Base-by-base conservation (phyloP, 2,329 filamentous ascomycete species). In the Colletotrichum trifolii region DNA sequence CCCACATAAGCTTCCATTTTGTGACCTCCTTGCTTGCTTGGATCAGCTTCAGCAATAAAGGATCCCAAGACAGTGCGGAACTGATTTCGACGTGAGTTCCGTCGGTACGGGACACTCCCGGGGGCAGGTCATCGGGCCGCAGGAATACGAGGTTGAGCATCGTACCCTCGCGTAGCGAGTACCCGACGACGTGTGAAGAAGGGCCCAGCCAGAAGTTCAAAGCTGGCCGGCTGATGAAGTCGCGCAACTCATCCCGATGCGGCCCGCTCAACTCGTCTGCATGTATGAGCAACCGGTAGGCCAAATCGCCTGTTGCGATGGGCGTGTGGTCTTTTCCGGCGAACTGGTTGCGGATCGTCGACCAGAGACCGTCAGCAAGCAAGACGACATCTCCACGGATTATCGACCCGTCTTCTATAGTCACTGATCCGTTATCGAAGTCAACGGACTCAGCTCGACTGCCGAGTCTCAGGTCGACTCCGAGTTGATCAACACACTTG, bases 151-250 rank as follows among this genome's bases (percentile, higher is more conserved):
- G 74, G 67, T 83, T 83, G 69, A 80, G 82, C 38, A 79, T 72
- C 17, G 74, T 71, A 13, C 79, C 79, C 7, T 74, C 77, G 50
- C 78, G 74, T 4, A 84, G 71, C 3, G 81, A 73, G 63, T 85
- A 84, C 52, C 78, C 77, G 25, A 83, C 81, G 2, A 81, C 82
- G 68, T 87, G 85, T 12, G 76, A 75, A 48, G 78, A 73, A 1
- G 83, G 84, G 0, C 84, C 84, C 15, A 86, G 71, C 83, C 85
- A 86, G 67, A 85, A 82, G 66, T 85, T 81, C 5, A 86, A 80
- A 38, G 80, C 77, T 2, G 84, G 83, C 11, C 80, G 74, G 5
- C 76, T 72, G 0, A 84, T 77, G 25, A 84, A 79, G 0, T 75
- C 69, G 4, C 70, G 72, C 8, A 87, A 71, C 39, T 83, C 81